Base-by-base conservation (phyloP, 1,139 yeast genomes). In the Geotrichum restrictum region DNA sequence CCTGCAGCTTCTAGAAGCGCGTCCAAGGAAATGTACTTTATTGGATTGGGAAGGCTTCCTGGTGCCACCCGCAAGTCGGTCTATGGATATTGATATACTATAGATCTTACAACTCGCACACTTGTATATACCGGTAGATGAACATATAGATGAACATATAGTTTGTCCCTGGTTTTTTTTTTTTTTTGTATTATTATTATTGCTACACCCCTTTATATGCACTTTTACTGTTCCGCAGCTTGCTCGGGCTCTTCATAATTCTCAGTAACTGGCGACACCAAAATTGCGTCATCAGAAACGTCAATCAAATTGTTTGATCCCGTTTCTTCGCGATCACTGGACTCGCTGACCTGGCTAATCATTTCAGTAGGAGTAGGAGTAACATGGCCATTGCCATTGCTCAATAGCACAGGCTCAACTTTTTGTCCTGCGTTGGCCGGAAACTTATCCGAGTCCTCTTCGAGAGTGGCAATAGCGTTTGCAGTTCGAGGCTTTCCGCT, bases 1-100 rank as follows among this genome's bases (percentile, higher is more conserved):
- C 89, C 88, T 0, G 71, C 67, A 3, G 81, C 89, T 0, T 78
- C 84, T 21, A 69, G 89, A 41, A 64, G 70, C 11, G 86, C 79
- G 57, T 81, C 86, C 1, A 77, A 76, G 45, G 97, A 89, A 64
- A 70, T 82, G 56, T 88, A 85, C 65, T 83, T 87, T 62, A 77
- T 93, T 2, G 87, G 91, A 45, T 65, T 72, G 34, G 73, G 74
- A 10, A 82, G 80, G 63, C 72, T 66, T 32, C 72, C 72, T 38
- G 59, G 64, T 11, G 72, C 78, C 5, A 82, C 82, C 54, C 78
- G 79, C 56, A 51, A 72, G 16, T 64, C 66, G 13, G 80, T 81
- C 1, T 83, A 79, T 61, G 60, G 57, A 14, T 32, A 18, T 38
- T 41, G 39, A 32, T n/a, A n/a, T n/a, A n/a, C n/a, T n/a, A n/a